Evolutionary conservation across 306 rosid species (phyloP).

Genomic region (Alnus rubra): DNA sequence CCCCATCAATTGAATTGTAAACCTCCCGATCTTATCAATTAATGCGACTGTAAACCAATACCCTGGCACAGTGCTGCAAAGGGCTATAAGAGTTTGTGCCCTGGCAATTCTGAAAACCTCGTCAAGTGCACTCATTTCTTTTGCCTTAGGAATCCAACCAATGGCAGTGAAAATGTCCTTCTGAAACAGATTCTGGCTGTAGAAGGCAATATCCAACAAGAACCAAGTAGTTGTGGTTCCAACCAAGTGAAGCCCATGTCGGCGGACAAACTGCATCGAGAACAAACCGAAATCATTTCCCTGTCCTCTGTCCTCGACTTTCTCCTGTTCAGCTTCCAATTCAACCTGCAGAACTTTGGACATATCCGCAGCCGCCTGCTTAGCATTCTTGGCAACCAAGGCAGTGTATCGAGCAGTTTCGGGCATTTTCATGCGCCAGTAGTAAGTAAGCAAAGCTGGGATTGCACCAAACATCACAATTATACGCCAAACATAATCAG

Average conservation of each 20-base stretch:
- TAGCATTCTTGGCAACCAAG: constrained; percentile 72
- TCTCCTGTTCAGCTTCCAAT: constrained; percentile 49
- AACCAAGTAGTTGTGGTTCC: constrained; percentile 87
- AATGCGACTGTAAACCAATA: constrained; percentile 88
- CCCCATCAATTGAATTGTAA: constrained; percentile 71
- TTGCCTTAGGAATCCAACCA: constrained; percentile 78
- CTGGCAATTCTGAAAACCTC: constrained; percentile 71
- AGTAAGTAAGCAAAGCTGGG: constrained; percentile 76
- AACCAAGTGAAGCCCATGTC: constrained; percentile 77
- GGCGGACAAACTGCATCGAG: constrained; percentile 44
- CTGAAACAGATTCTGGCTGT: constrained; percentile 86
- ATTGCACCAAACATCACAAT: constrained; percentile 78
- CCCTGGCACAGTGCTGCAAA: constrained; percentile 86
- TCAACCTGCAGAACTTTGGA: constrained; percentile 71
- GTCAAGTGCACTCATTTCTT: constrained; percentile 75
- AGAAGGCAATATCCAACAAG: constrained; percentile 78
- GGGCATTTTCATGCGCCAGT: constrained; percentile 88
- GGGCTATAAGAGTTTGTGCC: constrained; percentile 86
- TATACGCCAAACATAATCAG: constrained; percentile 85
- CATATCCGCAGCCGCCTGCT: constrained; percentile 82
- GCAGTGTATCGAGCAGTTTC: constrained; percentile 95
- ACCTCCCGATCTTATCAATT: constrained; percentile 69
- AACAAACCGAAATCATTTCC: constrained; percentile 67
- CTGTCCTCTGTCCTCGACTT: constrained; percentile 12
- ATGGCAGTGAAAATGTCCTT: constrained; percentile 85